Conservation (phyloP, 768 basidiomycete genomes). For the Mycena vulgaris region DNA sequence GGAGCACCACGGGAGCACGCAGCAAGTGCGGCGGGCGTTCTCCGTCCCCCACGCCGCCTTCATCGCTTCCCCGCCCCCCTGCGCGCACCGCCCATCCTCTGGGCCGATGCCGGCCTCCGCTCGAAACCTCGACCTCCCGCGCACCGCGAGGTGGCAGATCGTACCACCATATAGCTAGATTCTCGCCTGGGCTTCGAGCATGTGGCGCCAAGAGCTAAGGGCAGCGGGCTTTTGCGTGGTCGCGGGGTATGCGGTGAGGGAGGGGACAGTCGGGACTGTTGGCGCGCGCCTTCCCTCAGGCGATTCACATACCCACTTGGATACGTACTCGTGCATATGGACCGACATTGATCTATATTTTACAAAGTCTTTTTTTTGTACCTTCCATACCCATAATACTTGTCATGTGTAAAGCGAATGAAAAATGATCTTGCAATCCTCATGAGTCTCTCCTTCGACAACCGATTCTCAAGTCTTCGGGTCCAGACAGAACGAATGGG, state of each 20-base stretch:
- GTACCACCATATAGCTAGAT: too few relatives aligned
- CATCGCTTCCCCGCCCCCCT: not conserved
- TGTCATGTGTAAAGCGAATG: too few relatives aligned
- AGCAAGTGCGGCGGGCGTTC: too few relatives aligned
- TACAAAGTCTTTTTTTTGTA: not conserved
- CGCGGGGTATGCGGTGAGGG: too few relatives aligned
- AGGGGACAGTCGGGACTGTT: not conserved
- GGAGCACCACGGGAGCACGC: too few relatives aligned
- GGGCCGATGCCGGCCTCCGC: not conserved
- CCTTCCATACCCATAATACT: not conserved
- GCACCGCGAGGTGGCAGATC: too few relatives aligned
- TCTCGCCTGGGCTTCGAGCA: too few relatives aligned
- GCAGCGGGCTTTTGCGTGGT: too few relatives aligned
- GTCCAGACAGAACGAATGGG: too few relatives aligned
- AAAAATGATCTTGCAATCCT: too few relatives aligned
- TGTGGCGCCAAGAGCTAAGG: not conserved
- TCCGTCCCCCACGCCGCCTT: not conserved
- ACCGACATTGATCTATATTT: conserved; percentile 9
- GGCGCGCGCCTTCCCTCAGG: not conserved
- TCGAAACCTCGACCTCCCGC: conserved; percentile 1
- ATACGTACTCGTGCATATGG: conserved; percentile 1
- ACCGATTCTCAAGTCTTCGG: too few relatives aligned
- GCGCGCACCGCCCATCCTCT: not conserved
- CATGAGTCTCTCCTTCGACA: too few relatives aligned
- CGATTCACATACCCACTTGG: conserved; percentile 9